phyloP scores from a whole-genome alignment of 2,329 filamentous ascomycete genomes.

The Grosmannia serpens region DNA sequence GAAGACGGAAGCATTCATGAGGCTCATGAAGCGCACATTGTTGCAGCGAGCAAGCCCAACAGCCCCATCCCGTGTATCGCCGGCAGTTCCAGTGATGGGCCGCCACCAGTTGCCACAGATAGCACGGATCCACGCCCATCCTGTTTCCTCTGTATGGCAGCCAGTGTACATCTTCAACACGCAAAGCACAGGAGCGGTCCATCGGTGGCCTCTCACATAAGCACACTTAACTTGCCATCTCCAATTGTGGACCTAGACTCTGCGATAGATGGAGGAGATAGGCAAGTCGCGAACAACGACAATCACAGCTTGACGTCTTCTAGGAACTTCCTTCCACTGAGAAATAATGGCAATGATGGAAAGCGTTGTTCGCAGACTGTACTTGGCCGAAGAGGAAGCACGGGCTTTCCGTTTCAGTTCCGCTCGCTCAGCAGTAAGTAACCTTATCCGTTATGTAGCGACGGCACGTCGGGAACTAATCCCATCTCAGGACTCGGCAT shows the following conservation, averaged over 20 bases:
- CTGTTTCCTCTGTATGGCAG: background rate
- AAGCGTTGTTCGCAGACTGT: background rate
- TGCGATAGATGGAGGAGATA: background rate
- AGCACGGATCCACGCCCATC: background rate
- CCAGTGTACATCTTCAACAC: background rate
- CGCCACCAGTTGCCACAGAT: background rate
- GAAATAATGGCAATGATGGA: too few species aligned
- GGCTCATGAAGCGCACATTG: slow-evolving; percentile 11
- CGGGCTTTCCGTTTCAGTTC: background rate
- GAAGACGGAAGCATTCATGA: slow-evolving; percentile 16
- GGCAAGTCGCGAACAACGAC: background rate
- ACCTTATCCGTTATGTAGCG: background rate
- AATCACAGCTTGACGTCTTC: background rate
- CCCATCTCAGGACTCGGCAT: background rate
- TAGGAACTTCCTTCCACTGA: background rate
- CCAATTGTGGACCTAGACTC: background rate
- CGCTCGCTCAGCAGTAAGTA: slow-evolving; percentile 1
- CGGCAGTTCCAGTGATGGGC: background rate
- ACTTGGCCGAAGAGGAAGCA: background rate
- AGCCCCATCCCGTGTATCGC: background rate
- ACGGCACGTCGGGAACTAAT: background rate
- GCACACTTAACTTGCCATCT: background rate
- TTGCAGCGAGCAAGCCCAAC: background rate
- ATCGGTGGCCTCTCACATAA: background rate
- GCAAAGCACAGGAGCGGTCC: background rate